Conservation (phyloP, 148 eudicot genomes). For the Gaultheria prostrata region DNA sequence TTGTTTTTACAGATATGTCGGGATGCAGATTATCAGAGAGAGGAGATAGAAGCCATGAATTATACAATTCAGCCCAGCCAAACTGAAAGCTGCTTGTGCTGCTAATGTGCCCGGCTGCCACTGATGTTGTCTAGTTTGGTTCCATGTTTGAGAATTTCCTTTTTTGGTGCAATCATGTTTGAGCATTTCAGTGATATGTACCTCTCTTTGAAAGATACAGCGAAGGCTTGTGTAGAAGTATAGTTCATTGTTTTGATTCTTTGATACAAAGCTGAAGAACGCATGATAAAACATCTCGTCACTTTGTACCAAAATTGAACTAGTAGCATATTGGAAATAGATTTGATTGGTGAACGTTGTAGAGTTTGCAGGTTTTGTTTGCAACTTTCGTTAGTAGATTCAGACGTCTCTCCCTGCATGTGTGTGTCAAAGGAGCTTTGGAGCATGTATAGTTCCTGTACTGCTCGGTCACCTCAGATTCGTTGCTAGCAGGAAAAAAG, state of each 20-base stretch:
- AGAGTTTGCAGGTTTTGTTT: neutral
- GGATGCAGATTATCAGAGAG: constrained; percentile 51
- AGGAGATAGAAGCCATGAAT: constrained; percentile 27
- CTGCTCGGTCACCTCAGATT: neutral
- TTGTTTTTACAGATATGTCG: constrained; percentile 52
- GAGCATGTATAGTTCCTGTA: neutral
- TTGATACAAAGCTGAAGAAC: neutral
- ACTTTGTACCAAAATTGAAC: neutral
- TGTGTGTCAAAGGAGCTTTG: neutral
- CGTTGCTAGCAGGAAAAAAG: neutral
- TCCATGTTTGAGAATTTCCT: neutral
- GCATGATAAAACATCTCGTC: neutral
- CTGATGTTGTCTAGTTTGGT: neutral
- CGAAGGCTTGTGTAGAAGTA: neutral
- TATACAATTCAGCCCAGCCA: neutral
- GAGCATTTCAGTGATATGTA: neutral
- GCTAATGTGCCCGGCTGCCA: neutral
- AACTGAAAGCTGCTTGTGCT: neutral
- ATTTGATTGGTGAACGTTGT: neutral
- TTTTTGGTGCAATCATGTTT: neutral
- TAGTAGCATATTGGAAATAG: neutral
- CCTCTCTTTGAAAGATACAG: neutral
- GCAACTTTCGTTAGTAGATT: neutral
- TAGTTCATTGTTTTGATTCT: neutral
- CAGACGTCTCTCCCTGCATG: neutral